Base-by-base conservation (phyloP, 2,329 filamentous ascomycete genomes). In the Fusarium chlamydosporum region DNA sequence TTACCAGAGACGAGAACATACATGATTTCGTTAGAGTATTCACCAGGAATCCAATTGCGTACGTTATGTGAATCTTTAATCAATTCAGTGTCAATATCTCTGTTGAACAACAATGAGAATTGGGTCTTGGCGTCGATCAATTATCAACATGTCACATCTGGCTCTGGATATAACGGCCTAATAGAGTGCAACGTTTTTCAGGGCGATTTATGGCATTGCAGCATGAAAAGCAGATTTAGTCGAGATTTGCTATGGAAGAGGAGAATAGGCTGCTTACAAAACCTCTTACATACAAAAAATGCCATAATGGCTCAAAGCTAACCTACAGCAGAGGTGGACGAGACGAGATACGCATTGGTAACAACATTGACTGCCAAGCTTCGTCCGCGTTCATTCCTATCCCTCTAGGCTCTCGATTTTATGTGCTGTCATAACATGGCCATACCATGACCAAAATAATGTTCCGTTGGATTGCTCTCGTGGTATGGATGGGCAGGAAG, bases 271-370 rank as follows among this genome's bases (percentile, higher is more conserved):
- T 12, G n/a, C 31, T 27, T 53, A 12, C 5, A 27, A 4, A 13
- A 31, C 35, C 34, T 34, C 35, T 41, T 34, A 9, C 2, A 29
- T 10, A 12, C 20, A 4, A 4, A 27, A 38, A 5, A 15, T 15
- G 33, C 16, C 8, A 34, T 40, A 4, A 27, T 12, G n/a, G 11
- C n/a, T n/a, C 12, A 37, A 38, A 20, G 15, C 40, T 59, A 59
- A 56, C 50, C 56, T 56, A 46, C 16, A 59, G 33, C 16, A 27
- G 34, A 37, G 55, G 13, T 23, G 11, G 23, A 11, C 6, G 7
- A 8, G n/a, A 41, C 13, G 7, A 20, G 7, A 18, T 15, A 11
- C 8, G n/a, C 4, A 40, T 8, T 18, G 12, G 7, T 26, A 6
- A 6, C 4, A 27, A 31, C 27, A 15, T 31, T 31, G 12, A 16